These are phyloP conservation scores for Diaporthe eres DNA, from an alignment of 2,329 filamentous ascomycete species.

Conservation along the genomic window DNA sequence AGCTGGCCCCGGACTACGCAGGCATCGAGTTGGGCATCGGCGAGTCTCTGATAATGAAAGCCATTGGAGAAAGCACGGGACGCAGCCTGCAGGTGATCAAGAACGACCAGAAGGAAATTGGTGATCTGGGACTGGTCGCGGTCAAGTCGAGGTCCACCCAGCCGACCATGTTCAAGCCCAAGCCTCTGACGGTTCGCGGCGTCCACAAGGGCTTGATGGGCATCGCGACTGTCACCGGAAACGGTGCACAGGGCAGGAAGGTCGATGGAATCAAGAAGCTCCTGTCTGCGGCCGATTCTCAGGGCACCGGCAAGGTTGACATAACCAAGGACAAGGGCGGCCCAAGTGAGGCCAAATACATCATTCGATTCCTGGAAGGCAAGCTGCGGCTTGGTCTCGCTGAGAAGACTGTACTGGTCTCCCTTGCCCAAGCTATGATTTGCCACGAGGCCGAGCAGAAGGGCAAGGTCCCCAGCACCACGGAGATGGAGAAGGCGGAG, in stretches of 20 bases:
- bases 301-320: constrained; percentile 82
- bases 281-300: constrained; percentile 88
- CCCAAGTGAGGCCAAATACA: constrained; percentile 93
- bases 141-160: constrained; percentile 96
- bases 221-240: constrained; percentile 89
- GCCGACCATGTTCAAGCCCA: constrained; percentile 98
- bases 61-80: constrained; percentile 94
- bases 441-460: constrained; percentile 83
- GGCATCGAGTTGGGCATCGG: constrained; percentile 98
- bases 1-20: constrained; percentile 95
- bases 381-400: constrained; percentile 93
- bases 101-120: constrained; percentile 95
- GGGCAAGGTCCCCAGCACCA: constrained; percentile 78
- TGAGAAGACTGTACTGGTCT: constrained; percentile 91
- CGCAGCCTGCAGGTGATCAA: constrained; percentile 92
- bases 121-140: constrained; percentile 93
- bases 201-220: constrained; percentile 90
- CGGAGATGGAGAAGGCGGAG: constrained; percentile 87
- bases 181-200: constrained; percentile 86
- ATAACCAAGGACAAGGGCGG: constrained; percentile 94
- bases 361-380: constrained; percentile 93
- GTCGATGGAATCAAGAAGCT: constrained; percentile 97
- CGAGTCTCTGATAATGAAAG: constrained; percentile 98
- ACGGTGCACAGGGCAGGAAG: constrained; percentile 90
- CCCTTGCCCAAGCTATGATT: constrained; percentile 89